Evolutionary conservation across 345 rosid species (phyloP).

Genomic region (Hibiscus trionum): DNA sequence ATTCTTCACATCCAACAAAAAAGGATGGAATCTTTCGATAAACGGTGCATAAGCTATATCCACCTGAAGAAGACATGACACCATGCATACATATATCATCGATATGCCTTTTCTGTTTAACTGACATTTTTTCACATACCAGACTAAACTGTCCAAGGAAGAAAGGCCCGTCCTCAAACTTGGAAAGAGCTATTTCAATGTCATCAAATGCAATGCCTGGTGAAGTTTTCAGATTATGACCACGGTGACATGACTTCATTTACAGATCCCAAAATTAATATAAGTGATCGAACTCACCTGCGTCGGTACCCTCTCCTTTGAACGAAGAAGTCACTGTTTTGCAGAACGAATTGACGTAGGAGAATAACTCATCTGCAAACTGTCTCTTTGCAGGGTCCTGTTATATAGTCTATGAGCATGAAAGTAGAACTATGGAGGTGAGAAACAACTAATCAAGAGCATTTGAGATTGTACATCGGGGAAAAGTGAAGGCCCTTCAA

Average conservation of each 20-base stretch:
- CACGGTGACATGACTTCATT: not conserved
- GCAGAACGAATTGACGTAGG: slow-evolving; percentile 34
- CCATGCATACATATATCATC: not conserved
- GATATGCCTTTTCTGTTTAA: too few relatives aligned
- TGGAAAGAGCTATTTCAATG: slow-evolving; percentile 60
- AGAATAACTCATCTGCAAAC: slow-evolving; percentile 59
- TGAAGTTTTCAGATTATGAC: not conserved
- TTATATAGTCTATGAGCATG: not conserved
- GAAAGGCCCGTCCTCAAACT: slow-evolving; percentile 67
- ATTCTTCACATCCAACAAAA: slow-evolving; percentile 43
- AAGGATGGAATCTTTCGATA: slow-evolving; percentile 51
- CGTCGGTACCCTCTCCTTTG: slow-evolving; percentile 46
- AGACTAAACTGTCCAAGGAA: slow-evolving; percentile 70
- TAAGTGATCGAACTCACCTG: slow-evolving; percentile 24
- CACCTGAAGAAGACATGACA: slow-evolving; percentile 28
- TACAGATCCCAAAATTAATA: slow-evolving; percentile 1
- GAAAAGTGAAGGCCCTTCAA: slow-evolving; percentile 70
- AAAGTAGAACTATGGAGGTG: not conserved
- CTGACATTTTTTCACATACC: slow-evolving; percentile 23
- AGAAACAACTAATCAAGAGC: not conserved
- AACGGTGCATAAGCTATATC: slow-evolving; percentile 78
- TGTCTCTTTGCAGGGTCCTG: slow-evolving; percentile 67
- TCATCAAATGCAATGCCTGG: slow-evolving; percentile 60
- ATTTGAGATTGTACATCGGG: slow-evolving; percentile 44
- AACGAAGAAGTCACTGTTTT: slow-evolving; percentile 34